These are phyloP conservation scores for Aspergillus affinis DNA, from an alignment of 495 filamentous ascomycete species.

Conservation along the genomic window DNA sequence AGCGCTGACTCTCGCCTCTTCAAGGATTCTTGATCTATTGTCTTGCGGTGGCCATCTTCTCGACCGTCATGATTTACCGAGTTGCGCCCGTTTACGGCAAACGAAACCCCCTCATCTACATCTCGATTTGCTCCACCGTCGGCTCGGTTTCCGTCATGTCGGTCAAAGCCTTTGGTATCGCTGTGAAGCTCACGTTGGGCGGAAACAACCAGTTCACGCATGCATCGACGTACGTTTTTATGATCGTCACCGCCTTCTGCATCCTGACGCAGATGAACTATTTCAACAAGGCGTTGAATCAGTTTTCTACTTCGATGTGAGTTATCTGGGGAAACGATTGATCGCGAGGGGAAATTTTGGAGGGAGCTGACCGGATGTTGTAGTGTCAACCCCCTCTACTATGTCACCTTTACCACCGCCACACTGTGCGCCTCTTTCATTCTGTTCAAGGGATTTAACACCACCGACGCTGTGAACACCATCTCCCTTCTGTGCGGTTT, in stretches of 20 bases:
- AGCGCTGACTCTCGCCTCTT: constrained; percentile 1
- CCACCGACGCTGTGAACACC: constrained; percentile 87
- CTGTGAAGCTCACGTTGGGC: constrained; percentile 84
- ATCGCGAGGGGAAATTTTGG: not conserved
- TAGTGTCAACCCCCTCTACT: constrained; percentile 97
- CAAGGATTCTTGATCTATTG: constrained; percentile 88
- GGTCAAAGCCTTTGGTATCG: constrained; percentile 96
- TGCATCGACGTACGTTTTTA: constrained; percentile 94
- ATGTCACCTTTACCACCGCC: constrained; percentile 98
- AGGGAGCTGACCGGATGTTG: constrained; percentile 29
- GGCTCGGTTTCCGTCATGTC: constrained; percentile 98
- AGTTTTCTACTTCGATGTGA: constrained; percentile 96
- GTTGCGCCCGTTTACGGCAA: constrained; percentile 85
- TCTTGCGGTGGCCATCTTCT: constrained; percentile 71
- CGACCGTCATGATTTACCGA: constrained; percentile 92
- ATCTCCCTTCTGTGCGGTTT: constrained; percentile 92
- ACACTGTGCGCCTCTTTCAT: constrained; percentile 96
- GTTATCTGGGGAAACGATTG: constrained; percentile 29
- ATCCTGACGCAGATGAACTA: constrained; percentile 99
- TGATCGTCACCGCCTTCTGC: constrained; percentile 87
- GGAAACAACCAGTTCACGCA: constrained; percentile 94
- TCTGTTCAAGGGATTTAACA: constrained; percentile 97
- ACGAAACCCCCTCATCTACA: constrained; percentile 91
- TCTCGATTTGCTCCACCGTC: constrained; percentile 96
- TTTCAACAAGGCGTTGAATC: constrained; percentile 97